phyloP scores from a whole-genome alignment of 1,284 basidiomycete species.

The Fistulinella cinereoalba region DNA sequence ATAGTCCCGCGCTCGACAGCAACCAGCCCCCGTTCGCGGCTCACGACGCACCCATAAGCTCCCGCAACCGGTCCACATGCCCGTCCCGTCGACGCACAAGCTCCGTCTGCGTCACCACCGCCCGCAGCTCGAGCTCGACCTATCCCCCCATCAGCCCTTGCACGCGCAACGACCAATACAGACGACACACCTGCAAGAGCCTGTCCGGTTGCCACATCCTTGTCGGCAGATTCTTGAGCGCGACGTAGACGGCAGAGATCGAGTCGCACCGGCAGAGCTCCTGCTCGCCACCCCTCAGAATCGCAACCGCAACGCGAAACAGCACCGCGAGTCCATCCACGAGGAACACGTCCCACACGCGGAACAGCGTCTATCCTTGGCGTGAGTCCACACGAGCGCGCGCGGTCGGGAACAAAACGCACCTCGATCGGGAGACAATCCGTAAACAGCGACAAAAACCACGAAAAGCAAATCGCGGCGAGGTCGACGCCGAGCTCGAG shows the following conservation, averaged over 20 bases:
- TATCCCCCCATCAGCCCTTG: slow-evolving; percentile 22
- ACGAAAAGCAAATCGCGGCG: slow-evolving; percentile 94
- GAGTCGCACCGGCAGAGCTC: slow-evolving; percentile 83
- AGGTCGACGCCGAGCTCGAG: slow-evolving; percentile 83
- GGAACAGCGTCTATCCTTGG: slow-evolving; percentile 72
- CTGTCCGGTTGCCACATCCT: slow-evolving; percentile 92
- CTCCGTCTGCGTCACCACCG: slow-evolving; percentile 64
- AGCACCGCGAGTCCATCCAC: slow-evolving; percentile 90
- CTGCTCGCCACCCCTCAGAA: slow-evolving; percentile 79
- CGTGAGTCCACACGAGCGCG: not conserved
- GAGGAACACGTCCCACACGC: slow-evolving; percentile 95
- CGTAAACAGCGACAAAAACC: slow-evolving; percentile 96
- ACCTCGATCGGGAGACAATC: slow-evolving; percentile 96
- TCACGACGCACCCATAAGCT: slow-evolving; percentile 36
- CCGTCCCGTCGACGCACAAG: slow-evolving; percentile 62
- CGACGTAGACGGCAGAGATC: slow-evolving; percentile 83
- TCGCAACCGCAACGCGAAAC: slow-evolving; percentile 87
- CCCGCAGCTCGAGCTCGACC: slow-evolving; percentile 69
- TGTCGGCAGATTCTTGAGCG: slow-evolving; percentile 82
- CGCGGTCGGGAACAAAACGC: slow-evolving; percentile 21
- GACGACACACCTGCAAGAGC: slow-evolving; percentile 68
- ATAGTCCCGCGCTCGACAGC: too few relatives aligned
- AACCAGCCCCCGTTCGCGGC: too few relatives aligned
- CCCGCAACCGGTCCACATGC: slow-evolving; percentile 51
- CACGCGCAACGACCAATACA: too few relatives aligned